A percentile compares a stretch with the other conserved stretches of the same genome.
Conservation (phyloP, 305 asterid genomes). For the Striga hermonthica region DNA sequence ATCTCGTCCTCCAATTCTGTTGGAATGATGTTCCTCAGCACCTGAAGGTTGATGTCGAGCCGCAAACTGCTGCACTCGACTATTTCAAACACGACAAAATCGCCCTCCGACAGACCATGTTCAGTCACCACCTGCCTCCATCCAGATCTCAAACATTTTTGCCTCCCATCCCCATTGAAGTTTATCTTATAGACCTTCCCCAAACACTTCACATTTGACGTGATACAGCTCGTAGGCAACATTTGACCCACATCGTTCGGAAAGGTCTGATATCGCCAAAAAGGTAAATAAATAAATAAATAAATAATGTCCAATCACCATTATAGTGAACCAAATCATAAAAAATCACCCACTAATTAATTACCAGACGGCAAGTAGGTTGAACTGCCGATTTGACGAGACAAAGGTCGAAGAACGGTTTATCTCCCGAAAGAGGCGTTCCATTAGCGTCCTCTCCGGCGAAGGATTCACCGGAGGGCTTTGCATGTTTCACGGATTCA, state of each 20-base stretch:
- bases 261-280: conserved; percentile 5
- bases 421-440: no score
- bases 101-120: conserved; percentile 9
- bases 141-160: conserved; percentile 10
- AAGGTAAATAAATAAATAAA: neutral
- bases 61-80: neutral
- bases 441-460: no score
- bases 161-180: conserved; percentile 11
- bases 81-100: conserved; percentile 19
- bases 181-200: neutral
- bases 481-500: no score
- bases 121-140: conserved; percentile 20
- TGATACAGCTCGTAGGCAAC: conserved; percentile 17
- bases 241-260: neutral
- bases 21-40: conserved; percentile 5
- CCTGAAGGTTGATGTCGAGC: conserved; percentile 17
- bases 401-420: no score
- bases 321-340: no score
- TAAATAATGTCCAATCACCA: neutral
- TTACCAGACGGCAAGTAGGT: no score
- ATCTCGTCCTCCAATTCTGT: conserved; percentile 10
- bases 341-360: no score
- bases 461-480: no score
- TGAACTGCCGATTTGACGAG: no score
- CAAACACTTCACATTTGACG: conserved; percentile 12